These are phyloP conservation scores for Saccharomycopsis fodiens DNA, from an alignment of 805 yeast genomes.

Conservation along the genomic window DNA sequence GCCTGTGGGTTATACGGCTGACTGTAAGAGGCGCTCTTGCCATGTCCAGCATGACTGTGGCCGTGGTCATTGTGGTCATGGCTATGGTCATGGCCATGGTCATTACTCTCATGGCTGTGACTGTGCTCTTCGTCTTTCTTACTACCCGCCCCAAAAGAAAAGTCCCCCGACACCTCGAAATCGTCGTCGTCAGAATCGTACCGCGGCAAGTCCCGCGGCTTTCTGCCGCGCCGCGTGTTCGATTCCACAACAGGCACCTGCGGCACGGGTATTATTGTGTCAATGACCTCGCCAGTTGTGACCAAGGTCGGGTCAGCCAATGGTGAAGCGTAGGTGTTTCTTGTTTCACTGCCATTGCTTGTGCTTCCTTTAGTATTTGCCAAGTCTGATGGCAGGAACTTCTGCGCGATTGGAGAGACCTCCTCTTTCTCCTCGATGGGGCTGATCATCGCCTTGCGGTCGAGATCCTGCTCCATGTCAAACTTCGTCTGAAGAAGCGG, in stretches of 20 bases:
- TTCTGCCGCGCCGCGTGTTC: not conserved
- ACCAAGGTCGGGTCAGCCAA: not conserved
- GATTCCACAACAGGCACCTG: not conserved
- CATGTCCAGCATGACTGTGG: not conserved
- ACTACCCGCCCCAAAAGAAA: conserved; percentile 17
- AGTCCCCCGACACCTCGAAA: conserved; percentile 16
- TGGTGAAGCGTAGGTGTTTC: too few species aligned
- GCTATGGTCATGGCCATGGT: conserved; percentile 21
- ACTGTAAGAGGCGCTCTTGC: conserved; percentile 25
- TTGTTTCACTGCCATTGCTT: too few species aligned
- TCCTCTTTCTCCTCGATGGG: conserved; percentile 20
- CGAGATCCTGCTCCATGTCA: conserved; percentile 9
- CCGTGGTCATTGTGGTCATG: not conserved
- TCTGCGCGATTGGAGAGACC: conserved; percentile 8
- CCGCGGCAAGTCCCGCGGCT: conserved; percentile 6
- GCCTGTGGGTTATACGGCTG: conserved; percentile 41
- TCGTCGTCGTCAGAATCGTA: conserved; percentile 14
- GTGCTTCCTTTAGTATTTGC: not conserved
- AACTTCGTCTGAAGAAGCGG: conserved; percentile 14
- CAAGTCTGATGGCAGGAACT: conserved; percentile 3
- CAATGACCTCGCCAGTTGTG: not conserved
- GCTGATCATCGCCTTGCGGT: conserved; percentile 15
- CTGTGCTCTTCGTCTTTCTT: conserved; percentile 19
- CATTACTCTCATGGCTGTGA: conserved; percentile 25
- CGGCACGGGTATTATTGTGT: not conserved